Evolutionary conservation across 192 early-diverging fungal genomes (phyloP).

Genomic region (Physocladia obscura): DNA sequence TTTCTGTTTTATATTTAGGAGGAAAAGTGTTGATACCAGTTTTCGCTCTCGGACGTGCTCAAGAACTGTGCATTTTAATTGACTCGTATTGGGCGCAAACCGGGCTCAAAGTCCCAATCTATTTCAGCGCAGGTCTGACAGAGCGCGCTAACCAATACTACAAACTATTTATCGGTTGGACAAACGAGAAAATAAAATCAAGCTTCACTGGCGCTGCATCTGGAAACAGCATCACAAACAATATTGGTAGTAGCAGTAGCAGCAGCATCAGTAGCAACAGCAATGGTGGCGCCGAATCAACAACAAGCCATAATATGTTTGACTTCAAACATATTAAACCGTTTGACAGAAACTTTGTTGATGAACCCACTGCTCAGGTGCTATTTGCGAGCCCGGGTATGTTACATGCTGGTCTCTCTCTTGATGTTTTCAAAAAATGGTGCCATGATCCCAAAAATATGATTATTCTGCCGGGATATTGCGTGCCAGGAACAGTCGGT

Average conservation of each 20-base stretch:
- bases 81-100: conserved; percentile 95
- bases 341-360: conserved; percentile 68
- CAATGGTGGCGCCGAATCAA: not conserved
- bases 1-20: not conserved
- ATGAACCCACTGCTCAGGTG: conserved; percentile 88
- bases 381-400: conserved; percentile 92
- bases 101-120: conserved; percentile 87
- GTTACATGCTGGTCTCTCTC: conserved; percentile 92
- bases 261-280: no score
- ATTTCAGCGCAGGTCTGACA: conserved; percentile 93
- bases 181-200: conserved; percentile 93
- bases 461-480: conserved; percentile 98
- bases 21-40: conserved; percentile 95
- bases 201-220: conserved; percentile 73
- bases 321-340: conserved; percentile 92
- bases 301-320: conserved; percentile 75
- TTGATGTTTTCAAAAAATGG: conserved; percentile 97
- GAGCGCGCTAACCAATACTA: conserved; percentile 94
- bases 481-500: conserved; percentile 94
- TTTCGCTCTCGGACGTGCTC: conserved; percentile 97
- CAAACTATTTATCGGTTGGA: conserved; percentile 97
- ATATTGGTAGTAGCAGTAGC: conserved; percentile 34
- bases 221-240: conserved; percentile 13
- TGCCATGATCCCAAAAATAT: conserved; percentile 89
- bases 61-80: conserved; percentile 94